Conservation (phyloP, 2,329 filamentous ascomycete species). For the Reticulascus tulasneorum region DNA sequence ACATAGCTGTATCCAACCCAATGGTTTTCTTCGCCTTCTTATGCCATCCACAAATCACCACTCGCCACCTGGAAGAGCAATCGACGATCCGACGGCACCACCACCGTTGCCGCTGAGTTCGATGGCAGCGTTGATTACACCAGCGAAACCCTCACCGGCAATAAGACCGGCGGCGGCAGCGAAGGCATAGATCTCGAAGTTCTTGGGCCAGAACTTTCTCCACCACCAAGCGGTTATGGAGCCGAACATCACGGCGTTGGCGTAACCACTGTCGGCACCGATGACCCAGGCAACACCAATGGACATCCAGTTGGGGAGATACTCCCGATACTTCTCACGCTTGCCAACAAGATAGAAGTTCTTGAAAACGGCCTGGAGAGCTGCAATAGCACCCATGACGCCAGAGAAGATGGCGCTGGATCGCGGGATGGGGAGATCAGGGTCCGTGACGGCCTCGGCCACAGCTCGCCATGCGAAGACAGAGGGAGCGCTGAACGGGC, state of each 20-base stretch:
- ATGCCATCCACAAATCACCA: too few species aligned
- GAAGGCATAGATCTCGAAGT: slow-evolving; percentile 54
- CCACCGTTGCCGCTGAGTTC: slow-evolving; percentile 26
- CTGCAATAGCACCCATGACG: slow-evolving; percentile 47
- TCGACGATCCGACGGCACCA: slow-evolving; percentile 3
- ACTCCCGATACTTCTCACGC: slow-evolving; percentile 51
- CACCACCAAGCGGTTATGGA: slow-evolving; percentile 49
- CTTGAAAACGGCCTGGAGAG: slow-evolving; percentile 47
- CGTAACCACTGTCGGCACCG: slow-evolving; percentile 49
- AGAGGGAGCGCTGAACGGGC: slow-evolving; percentile 59
- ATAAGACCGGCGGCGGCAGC: slow-evolving; percentile 59
- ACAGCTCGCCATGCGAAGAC: slow-evolving; percentile 65
- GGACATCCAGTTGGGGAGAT: slow-evolving; percentile 60
- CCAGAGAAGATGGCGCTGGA: slow-evolving; percentile 55
- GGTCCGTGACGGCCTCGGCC: slow-evolving; percentile 55
- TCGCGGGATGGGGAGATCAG: slow-evolving; percentile 50
- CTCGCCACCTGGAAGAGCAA: slow-evolving; percentile 12
- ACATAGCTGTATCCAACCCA: too few species aligned
- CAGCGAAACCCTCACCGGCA: slow-evolving; percentile 60
- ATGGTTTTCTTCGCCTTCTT: too few species aligned
- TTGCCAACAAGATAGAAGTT: slow-evolving; percentile 50
- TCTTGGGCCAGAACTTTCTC: slow-evolving; percentile 45
- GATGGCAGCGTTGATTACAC: slow-evolving; percentile 53
- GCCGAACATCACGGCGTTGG: slow-evolving; percentile 56
- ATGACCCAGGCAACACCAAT: slow-evolving; percentile 57